Base-by-base conservation (phyloP, 2,329 filamentous ascomycete species). In the Pseudocercospora pini-densiflorae region DNA sequence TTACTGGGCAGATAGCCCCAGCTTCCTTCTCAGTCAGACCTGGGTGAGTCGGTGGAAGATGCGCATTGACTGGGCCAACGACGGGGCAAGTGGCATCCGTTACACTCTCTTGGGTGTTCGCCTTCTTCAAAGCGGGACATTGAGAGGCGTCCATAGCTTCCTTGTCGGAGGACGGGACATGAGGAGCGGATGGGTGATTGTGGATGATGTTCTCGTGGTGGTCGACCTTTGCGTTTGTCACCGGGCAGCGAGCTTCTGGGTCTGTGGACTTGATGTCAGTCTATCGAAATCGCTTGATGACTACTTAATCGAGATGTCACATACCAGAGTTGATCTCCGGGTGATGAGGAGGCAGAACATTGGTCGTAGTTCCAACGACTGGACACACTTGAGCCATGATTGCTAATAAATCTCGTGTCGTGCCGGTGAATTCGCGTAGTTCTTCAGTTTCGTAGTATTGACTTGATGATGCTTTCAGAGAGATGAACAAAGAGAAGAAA, bases 41-140 rank as follows among this genome's bases (percentile, higher is more conserved):
- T 1, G 81, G 81, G 67, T 83, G 81, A 36, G 79, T 76, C 9
- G 81, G 81, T 5, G 81, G 81, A 7, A 83, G 74, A 19, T 81
- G 70, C 6, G 74, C 68, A 27, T 68, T 72, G 8, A 81, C 81
- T 3, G 79, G 77, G n/a, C 81, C 81, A 1, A 82, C 79, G 10
- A 82, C 77, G 0, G 81, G 81, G 70, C 81, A 83, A 0, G 80
- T 77, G 1, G 77, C 80, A 63, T 82, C 79, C 31, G 80, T 79
- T 71, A 82, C 76, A 55, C 75, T 76, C 59, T 79, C 74, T 65
- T 74, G 75, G 65, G 75, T 77, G 43, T 74, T 75, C 63, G 79
- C 77, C 58, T 74, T 77, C 73, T 81, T 79, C 36, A 83, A 73
- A 3, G 77, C 81, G 0, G 81, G 81, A 71, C 81, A 83, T 16